phyloP scores from a whole-genome alignment of 2,329 filamentous ascomycete species.

The Monosporascus sp. region DNA sequence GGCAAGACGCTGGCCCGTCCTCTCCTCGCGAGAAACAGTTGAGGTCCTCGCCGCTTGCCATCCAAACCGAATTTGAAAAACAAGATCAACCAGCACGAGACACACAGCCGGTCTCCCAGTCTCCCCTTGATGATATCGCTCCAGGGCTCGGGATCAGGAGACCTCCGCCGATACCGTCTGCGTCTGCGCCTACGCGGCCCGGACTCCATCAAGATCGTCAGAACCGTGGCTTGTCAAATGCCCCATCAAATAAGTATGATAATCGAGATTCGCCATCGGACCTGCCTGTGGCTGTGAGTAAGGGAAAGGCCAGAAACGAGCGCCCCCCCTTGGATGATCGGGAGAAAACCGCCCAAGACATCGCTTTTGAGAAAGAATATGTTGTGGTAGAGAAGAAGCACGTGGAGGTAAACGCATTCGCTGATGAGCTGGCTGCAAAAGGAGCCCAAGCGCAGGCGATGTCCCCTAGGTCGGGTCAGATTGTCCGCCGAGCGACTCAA shows the following conservation, averaged over 20 bases:
- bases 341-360: slow-evolving; percentile 74
- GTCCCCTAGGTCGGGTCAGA: slow-evolving; percentile 53
- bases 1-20: slow-evolving; percentile 29
- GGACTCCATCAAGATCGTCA: slow-evolving; percentile 30
- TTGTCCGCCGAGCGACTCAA: slow-evolving; percentile 72
- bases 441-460: slow-evolving; percentile 42
- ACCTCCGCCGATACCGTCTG: slow-evolving; percentile 39
- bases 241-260: slow-evolving; percentile 31
- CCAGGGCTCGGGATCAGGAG: slow-evolving; percentile 50
- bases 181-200: slow-evolving; percentile 43
- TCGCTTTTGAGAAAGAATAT: slow-evolving; percentile 88
- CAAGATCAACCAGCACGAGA: slow-evolving; percentile 26
- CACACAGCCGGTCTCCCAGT: slow-evolving; percentile 25
- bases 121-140: slow-evolving; percentile 40
- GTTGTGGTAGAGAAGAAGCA: slow-evolving; percentile 92
- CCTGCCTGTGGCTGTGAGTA: slow-evolving; percentile 30
- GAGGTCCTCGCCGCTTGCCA: slow-evolving; percentile 39
- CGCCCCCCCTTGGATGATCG: slow-evolving; percentile 44
- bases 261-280: slow-evolving; percentile 30
- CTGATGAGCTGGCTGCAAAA: slow-evolving; percentile 86
- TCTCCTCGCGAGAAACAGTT: slow-evolving; percentile 39
- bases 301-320: slow-evolving; percentile 25
- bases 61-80: slow-evolving; percentile 31
- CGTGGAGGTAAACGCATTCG: slow-evolving; percentile 94
- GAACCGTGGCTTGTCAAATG: slow-evolving; percentile 35